Percentiles rank a stretch among this genome's conserved stretches.
These are phyloP conservation scores for Populus trichocarpa DNA, from an alignment of 441 rosid genomes.

Conservation along the genomic window DNA sequence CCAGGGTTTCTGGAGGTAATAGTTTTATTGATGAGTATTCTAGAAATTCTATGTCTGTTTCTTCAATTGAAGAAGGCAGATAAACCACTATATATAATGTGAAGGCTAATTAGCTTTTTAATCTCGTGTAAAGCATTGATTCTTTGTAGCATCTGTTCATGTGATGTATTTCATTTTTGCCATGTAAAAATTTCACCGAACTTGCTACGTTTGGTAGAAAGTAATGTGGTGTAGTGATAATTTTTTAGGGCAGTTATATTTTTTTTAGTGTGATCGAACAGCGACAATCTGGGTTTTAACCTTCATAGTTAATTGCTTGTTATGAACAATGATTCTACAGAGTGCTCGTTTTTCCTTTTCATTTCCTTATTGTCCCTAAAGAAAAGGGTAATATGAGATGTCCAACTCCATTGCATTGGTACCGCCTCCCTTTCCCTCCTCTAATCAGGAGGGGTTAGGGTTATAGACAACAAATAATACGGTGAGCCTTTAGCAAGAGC, in stretches of 20 bases:
- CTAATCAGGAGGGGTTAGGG: neutral
- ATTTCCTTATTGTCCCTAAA: neutral
- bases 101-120: neutral
- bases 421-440: neutral
- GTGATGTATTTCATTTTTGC: neutral
- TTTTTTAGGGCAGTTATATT: neutral
- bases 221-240: neutral
- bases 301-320: neutral
- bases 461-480: neutral
- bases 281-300: neutral
- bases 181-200: neutral
- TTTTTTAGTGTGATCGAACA: neutral
- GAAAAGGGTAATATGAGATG: neutral
- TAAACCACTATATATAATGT: slow-evolving; percentile 19
- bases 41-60: slow-evolving; percentile 75
- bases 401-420: neutral
- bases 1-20: slow-evolving; percentile 39
- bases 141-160: neutral
- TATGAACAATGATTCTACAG: neutral
- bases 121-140: neutral
- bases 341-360: neutral
- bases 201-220: neutral
- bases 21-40: slow-evolving; percentile 64
- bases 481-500: neutral
- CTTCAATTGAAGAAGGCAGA: slow-evolving; percentile 81